A percentile compares a stretch with the other conserved stretches of the same genome.
Conservation (phyloP, 768 basidiomycete species). For the Russula olivacea region DNA sequence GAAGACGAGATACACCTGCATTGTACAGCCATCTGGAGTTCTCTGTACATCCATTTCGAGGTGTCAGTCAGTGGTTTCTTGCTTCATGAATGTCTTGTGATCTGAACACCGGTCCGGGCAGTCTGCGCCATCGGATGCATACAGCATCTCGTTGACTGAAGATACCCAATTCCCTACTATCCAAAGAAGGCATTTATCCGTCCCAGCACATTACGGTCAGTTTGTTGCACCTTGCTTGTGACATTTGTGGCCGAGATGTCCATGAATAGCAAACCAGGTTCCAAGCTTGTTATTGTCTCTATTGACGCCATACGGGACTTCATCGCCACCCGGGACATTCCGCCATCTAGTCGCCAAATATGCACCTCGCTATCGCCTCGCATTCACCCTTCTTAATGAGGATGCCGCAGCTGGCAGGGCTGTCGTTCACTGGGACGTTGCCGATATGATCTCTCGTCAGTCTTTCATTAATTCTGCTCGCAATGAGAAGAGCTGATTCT, state of each 20-base stretch:
- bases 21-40: slow-evolving; percentile 21
- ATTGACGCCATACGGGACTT: slow-evolving; percentile 37
- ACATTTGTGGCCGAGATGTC: slow-evolving; percentile 2
- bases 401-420: slow-evolving; percentile 63
- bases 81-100: slow-evolving; percentile 14
- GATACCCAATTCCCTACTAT: slow-evolving; percentile 8
- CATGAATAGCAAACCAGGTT: slow-evolving; percentile 12
- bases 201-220: slow-evolving; percentile 21
- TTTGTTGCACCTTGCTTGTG: neutral
- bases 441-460: slow-evolving; percentile 57
- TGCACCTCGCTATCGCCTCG: slow-evolving; percentile 73
- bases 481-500: slow-evolving; percentile 9
- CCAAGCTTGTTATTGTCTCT: slow-evolving; percentile 38
- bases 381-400: slow-evolving; percentile 92
- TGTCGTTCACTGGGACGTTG: slow-evolving; percentile 68
- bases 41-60: slow-evolving; percentile 12
- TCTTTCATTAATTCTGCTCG: slow-evolving; percentile 17
- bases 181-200: slow-evolving; percentile 17
- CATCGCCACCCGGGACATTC: slow-evolving; percentile 39
- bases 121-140: slow-evolving; percentile 8
- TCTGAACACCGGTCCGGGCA: slow-evolving; percentile 8
- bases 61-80: slow-evolving; percentile 16
- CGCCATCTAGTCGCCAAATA: slow-evolving; percentile 62
- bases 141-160: slow-evolving; percentile 14
- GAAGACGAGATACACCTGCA: slow-evolving; percentile 1